phyloP scores from a whole-genome alignment of 164 flowering plant species.

The Litsea cubeba region DNA sequence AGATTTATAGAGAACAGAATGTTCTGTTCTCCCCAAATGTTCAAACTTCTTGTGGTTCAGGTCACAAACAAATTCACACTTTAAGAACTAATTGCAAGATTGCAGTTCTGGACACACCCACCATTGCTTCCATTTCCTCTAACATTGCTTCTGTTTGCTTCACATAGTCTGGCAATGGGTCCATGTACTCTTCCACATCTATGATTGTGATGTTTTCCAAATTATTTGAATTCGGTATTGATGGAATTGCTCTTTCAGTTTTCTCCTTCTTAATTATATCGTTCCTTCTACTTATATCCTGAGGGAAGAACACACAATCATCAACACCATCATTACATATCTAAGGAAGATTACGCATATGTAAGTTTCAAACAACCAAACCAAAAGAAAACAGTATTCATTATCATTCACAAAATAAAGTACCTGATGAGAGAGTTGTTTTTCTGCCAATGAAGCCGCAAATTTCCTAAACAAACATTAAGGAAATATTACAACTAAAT shows the following conservation, averaged over 20 bases:
- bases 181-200: conserved; percentile 45
- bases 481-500: not conserved
- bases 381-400: not conserved
- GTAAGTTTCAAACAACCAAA: too few relatives aligned
- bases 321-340: not conserved
- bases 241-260: conserved; percentile 12
- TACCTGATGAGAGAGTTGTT: conserved; percentile 32
- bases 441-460: conserved; percentile 64
- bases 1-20: too few relatives aligned
- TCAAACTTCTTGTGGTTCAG: not conserved
- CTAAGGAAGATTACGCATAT: too few relatives aligned
- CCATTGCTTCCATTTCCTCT: conserved; percentile 71
- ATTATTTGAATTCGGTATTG: conserved; percentile 17
- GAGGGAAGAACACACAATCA: not conserved
- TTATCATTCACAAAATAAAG: not conserved
- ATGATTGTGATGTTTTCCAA: conserved; percentile 34
- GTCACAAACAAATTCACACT: not conserved
- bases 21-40: too few relatives aligned
- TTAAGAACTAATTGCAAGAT: not conserved
- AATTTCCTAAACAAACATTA: conserved; percentile 45
- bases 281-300: conserved; percentile 26
- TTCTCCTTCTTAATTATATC: conserved; percentile 7
- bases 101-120: conserved; percentile 14
- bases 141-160: conserved; percentile 73
- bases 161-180: conserved; percentile 55